phyloP scores from a whole-genome alignment of 805 yeast species.

The Wickerhamiella brachini region DNA sequence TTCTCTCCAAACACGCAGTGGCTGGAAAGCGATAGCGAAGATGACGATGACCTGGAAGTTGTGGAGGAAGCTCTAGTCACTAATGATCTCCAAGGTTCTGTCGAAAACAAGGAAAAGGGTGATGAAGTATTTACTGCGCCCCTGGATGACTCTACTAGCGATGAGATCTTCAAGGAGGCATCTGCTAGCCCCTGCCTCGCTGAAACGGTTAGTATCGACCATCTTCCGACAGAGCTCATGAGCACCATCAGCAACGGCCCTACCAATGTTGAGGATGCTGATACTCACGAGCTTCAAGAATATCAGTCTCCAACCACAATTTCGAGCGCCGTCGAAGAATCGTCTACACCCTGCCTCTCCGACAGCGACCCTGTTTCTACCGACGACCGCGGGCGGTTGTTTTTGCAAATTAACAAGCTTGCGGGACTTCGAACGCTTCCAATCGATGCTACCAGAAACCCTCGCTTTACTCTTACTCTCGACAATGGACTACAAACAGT shows the following conservation, averaged over 20 bases:
- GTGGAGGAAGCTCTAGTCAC: too few species aligned
- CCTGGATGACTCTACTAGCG: not conserved
- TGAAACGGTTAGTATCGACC: not conserved
- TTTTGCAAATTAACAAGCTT: conserved; percentile 17
- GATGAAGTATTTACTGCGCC: not conserved
- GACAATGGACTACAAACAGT: conserved; percentile 21
- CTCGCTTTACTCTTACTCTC: conserved; percentile 16
- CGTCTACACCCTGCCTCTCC: not conserved
- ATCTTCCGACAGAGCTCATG: not conserved
- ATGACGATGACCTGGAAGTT: not conserved
- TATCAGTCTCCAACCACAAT: not conserved
- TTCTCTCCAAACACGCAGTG: conserved; percentile 16
- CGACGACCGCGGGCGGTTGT: conserved; percentile 19
- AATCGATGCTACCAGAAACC: conserved; percentile 14
- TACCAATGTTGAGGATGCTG: not conserved
- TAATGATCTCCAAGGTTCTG: not conserved
- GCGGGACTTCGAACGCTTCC: conserved; percentile 17
- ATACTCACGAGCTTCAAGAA: not conserved
- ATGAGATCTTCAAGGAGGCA: not conserved
- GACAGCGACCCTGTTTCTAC: conserved; percentile 16
- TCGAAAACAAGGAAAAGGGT: not conserved
- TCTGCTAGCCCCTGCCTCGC: not conserved
- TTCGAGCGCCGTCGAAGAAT: not conserved
- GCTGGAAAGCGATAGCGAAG: conserved; percentile 6
- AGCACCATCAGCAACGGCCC: not conserved